phyloP scores from a whole-genome alignment of 2,329 filamentous ascomycete species.

The Diaporthe sp. region DNA sequence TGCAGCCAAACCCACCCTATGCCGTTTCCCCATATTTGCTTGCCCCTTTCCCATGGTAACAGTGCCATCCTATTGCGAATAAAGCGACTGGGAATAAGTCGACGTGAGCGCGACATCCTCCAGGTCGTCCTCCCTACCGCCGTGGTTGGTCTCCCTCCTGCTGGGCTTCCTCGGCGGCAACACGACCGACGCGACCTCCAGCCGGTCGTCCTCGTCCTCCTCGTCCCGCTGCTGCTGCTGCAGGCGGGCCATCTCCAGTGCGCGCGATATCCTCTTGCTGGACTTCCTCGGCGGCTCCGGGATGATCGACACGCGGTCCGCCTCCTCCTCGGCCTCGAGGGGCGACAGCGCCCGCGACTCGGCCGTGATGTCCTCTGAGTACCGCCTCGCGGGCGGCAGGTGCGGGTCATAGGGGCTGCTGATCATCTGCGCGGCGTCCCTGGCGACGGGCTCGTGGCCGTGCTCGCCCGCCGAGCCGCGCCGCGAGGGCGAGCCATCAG shows the following conservation, averaged over 20 bases:
- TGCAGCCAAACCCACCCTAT: not conserved
- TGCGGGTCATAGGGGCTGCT: not conserved
- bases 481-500: conserved; percentile 27
- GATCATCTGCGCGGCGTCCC: not conserved
- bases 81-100: conserved; percentile 39
- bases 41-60: not conserved
- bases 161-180: conserved; percentile 39
- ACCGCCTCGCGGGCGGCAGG: conserved; percentile 5
- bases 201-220: conserved; percentile 14
- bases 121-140: conserved; percentile 25
- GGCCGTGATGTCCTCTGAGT: conserved; percentile 38
- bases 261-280: conserved; percentile 34
- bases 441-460: conserved; percentile 14
- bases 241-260: conserved; percentile 13
- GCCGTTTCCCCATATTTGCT: not conserved
- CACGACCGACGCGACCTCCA: conserved; percentile 38
- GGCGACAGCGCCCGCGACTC: conserved; percentile 36
- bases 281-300: conserved; percentile 32
- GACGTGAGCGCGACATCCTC: conserved; percentile 35
- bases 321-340: conserved; percentile 34
- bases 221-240: conserved; percentile 15
- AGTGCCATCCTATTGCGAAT: conserved; percentile 30
- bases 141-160: conserved; percentile 28
- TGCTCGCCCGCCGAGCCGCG: conserved; percentile 26
- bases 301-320: conserved; percentile 33